Conservation (phyloP, 2,329 filamentous ascomycete species). For the Fusarium mexicanum region DNA sequence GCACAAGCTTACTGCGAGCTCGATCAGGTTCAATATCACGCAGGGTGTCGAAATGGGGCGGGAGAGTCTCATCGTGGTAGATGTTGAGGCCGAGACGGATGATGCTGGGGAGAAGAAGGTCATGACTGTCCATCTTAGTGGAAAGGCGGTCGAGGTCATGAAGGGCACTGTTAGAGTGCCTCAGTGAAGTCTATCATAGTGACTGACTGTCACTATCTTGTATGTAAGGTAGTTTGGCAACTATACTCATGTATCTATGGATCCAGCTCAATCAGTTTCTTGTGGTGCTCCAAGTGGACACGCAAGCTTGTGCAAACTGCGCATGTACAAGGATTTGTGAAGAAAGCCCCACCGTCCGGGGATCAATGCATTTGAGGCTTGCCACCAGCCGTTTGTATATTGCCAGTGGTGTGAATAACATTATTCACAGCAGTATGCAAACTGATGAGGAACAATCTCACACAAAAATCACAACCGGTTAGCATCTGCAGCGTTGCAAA, state of each 20-base stretch:
- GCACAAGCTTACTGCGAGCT: slow-evolving; percentile 39
- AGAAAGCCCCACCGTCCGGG: rapidly evolving
- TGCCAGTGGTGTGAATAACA: neutral
- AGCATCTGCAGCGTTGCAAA: neutral
- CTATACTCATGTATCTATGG: no score
- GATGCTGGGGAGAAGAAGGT: neutral
- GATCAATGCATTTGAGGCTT: neutral
- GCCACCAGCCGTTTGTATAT: neutral
- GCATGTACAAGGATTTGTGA: no score
- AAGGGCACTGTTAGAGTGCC: neutral
- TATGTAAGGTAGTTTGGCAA: no score
- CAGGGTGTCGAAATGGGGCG: slow-evolving; percentile 76
- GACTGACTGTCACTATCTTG: rapidly evolving
- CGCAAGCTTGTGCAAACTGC: no score
- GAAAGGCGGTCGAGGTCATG: slow-evolving; percentile 16
- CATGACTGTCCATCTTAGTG: slow-evolving; percentile 16
- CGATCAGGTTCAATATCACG: slow-evolving; percentile 59
- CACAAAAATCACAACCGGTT: rapidly evolving
- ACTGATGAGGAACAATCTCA: rapidly evolving
- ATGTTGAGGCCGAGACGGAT: slow-evolving; percentile 46
- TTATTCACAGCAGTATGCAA: rapidly evolving
- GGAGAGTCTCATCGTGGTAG: slow-evolving; percentile 59
- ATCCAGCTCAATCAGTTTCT: no score
- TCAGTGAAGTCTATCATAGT: neutral
- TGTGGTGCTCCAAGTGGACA: no score